Evolutionary conservation across 2,329 filamentous ascomycete species (phyloP).

Genomic region (Aspergillus sp.): DNA sequence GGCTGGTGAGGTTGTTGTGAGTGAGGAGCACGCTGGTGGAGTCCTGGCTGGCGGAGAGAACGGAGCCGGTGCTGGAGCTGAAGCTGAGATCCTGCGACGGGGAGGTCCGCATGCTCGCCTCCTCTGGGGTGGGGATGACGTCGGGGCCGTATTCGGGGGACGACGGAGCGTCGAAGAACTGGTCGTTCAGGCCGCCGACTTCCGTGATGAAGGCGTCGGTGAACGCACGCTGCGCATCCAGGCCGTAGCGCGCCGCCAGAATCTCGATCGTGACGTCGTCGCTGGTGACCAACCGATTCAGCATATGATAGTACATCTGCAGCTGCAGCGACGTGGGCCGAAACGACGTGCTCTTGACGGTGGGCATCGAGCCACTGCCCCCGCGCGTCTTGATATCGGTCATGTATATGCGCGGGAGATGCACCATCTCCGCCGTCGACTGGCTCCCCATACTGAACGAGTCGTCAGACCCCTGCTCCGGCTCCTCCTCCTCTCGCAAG

Average conservation of each 20-base stretch:
- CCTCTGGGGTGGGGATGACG: constrained; percentile 24
- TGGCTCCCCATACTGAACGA: constrained; percentile 14
- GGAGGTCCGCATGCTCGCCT: constrained; percentile 10
- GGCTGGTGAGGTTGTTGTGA: constrained; percentile 58
- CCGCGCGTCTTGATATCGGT: constrained; percentile 83
- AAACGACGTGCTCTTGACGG: constrained; percentile 57
- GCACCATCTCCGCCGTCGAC: constrained; percentile 20
- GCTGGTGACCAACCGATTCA: constrained; percentile 69
- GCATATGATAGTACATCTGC: constrained; percentile 82
- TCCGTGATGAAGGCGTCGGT: constrained; percentile 78
- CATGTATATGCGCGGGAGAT: constrained; percentile 62
- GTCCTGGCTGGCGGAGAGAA: constrained; percentile 39
- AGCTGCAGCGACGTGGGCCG: constrained; percentile 82
- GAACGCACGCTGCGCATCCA: constrained; percentile 66
- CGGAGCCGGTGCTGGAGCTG: constrained; percentile 17
- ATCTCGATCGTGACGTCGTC: constrained; percentile 67
- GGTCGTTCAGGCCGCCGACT: constrained; percentile 67
- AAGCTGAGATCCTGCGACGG: too few relatives aligned
- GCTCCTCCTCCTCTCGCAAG: constrained; percentile 15
- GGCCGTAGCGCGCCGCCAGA: constrained; percentile 69
- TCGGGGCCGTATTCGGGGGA: constrained; percentile 31
- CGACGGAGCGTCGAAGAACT: constrained; percentile 55
- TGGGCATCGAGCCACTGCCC: constrained; percentile 59
- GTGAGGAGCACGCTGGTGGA: constrained; percentile 53
- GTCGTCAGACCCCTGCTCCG: constrained; percentile 6